Base-by-base conservation (phyloP, 1,139 yeast genomes). In the Scheffersomyces cryptocercus region DNA sequence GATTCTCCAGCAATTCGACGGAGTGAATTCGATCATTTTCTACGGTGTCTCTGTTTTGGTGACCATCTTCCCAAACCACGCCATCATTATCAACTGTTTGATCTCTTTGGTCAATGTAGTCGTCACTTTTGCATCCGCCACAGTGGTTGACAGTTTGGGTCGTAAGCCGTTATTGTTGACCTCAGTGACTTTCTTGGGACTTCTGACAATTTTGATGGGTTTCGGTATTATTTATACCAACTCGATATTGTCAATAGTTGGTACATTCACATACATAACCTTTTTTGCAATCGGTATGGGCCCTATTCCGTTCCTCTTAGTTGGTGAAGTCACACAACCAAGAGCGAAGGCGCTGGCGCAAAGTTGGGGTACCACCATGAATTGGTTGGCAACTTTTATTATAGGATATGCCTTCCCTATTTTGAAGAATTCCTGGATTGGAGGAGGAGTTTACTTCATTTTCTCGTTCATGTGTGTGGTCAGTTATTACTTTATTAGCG, bases 281-380 rank as follows among this genome's bases (percentile, higher is more conserved):
- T 80, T 89, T 35, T 93, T 91, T 68, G 98, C 97, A 0, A 68
- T 86, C 38, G 99, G 99, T 0, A 64, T 90, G 48, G 99, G 99
- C 0, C 98, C 99, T 11, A 88, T 93, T 41, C 98, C 99, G 29
- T 91, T 91, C 66, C 68, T 91, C 51, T 67, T 91, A 46, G 85
- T 93, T n/a, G 82, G 96, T 7, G 98, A 93, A 61, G 83, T 91
- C 14, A 85, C 96, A 0, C 95, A 89, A 46, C 72, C 81, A 2
- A 80, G 81, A 44, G 95, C 93, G 3, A 85, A 83, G 46, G 95
- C 91, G 2, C 74, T 82, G 39, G 97, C 98, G 1, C 99, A 93
- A 65, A 85, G 96, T 59, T 85, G 89, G 75, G 98, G 96, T 8
- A 88, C 95, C 0, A 81, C 90, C 10, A 80, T 89, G 70, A 93